A percentile compares a stretch with the other conserved stretches of the same genome.
Conservation (phyloP, 169 alveolate species). For the Plasmodium ovale region DNA sequence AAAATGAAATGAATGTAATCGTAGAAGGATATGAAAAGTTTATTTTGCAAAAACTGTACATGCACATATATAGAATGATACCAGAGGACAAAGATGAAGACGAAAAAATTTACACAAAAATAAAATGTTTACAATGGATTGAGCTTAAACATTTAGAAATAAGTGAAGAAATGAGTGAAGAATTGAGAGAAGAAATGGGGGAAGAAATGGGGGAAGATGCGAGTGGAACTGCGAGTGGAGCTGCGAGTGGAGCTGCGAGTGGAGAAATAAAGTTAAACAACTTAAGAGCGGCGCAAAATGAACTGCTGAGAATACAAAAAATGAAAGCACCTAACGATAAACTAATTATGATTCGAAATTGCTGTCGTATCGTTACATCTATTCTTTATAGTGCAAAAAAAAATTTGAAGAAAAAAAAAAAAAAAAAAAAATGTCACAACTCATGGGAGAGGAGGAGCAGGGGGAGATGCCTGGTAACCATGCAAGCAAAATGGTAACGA, state of each 20-base stretch:
- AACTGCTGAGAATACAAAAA: constrained; percentile 63
- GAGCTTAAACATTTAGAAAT: constrained; percentile 81
- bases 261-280: constrained; percentile 35
- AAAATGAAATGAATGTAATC: constrained; percentile 53
- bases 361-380: constrained; percentile 82
- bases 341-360: constrained; percentile 80
- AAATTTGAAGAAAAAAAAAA: background rate
- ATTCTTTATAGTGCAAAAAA: constrained; percentile 78
- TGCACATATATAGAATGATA: constrained; percentile 77
- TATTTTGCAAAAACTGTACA: constrained; percentile 81
- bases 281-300: constrained; percentile 32
- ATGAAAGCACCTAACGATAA: constrained; percentile 86
- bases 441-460: no score
- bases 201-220: no score
- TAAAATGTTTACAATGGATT: constrained; percentile 82
- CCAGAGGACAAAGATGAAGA: constrained; percentile 82
- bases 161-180: no score
- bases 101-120: constrained; percentile 79
- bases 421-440: no score
- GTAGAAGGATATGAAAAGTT: constrained; percentile 66
- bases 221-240: no score
- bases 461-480: no score
- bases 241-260: no score
- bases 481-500: no score
- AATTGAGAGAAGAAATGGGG: no score